Conservation (phyloP, 1,139 yeast species). For the Hyphopichia wangnamkhiaoensis region DNA sequence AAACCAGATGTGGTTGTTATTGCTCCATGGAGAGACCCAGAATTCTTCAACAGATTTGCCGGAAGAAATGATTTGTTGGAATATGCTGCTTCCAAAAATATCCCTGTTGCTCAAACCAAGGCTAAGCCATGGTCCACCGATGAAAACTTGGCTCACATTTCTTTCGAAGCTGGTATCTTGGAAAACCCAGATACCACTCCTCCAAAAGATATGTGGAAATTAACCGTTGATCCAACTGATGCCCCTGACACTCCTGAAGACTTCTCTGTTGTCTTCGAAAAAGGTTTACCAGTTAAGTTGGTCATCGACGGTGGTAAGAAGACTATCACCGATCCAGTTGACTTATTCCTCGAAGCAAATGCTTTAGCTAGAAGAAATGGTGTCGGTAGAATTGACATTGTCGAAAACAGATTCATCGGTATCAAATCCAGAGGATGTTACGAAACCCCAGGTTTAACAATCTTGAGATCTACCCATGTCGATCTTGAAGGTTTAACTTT, state of each 20-base stretch:
- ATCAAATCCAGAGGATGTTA: constrained; percentile 99
- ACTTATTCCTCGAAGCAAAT: constrained; percentile 88
- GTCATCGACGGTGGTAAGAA: constrained; percentile 62
- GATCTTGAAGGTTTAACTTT: constrained; percentile 95
- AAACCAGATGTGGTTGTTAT: constrained; percentile 96
- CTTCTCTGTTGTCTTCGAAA: constrained; percentile 74
- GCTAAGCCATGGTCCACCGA: constrained; percentile 99
- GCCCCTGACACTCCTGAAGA: constrained; percentile 95
- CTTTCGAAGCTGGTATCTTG: constrained; percentile 97
- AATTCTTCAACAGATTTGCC: constrained; percentile 90
- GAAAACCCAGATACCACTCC: constrained; percentile 99
- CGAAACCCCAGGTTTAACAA: constrained; percentile 97
- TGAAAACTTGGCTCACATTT: constrained; percentile 97
- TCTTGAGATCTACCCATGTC: constrained; percentile 90
- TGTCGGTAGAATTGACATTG: constrained; percentile 98
- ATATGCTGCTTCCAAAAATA: constrained; percentile 86
- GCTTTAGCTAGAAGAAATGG: constrained; percentile 98
- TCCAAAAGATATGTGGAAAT: constrained; percentile 99
- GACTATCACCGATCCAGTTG: constrained; percentile 80
- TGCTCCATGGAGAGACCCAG: constrained; percentile 99
- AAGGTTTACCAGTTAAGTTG: constrained; percentile 87
- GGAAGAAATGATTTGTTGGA: constrained; percentile 96
- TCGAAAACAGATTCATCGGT: constrained; percentile 98
- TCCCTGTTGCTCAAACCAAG: constrained; percentile 95
- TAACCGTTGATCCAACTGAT: constrained; percentile 91